A percentile compares a stretch with the other conserved stretches of the same genome.
These are phyloP conservation scores for Arthrobotrys entomopaga DNA, from an alignment of 2,329 filamentous ascomycete genomes.

Conservation along the genomic window DNA sequence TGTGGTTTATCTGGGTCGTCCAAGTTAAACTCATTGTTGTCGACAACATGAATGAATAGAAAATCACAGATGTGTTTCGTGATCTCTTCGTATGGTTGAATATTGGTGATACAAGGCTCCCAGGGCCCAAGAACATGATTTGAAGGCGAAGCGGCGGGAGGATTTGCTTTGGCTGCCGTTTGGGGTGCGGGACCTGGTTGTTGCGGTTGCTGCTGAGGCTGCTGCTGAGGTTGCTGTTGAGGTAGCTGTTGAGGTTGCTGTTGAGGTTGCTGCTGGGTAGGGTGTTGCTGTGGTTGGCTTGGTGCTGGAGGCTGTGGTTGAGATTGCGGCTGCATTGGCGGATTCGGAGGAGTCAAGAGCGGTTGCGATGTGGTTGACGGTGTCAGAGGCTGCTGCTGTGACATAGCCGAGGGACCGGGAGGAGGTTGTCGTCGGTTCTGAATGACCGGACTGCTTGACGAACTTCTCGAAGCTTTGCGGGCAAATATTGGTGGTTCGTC, in stretches of 20 bases:
- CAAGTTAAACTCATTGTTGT: conserved; percentile 71
- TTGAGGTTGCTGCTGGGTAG: conserved; percentile 20
- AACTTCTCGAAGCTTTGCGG: conserved; percentile 63
- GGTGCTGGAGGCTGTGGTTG: conserved; percentile 35
- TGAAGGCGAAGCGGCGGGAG: conserved; percentile 58
- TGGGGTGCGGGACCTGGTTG: conserved; percentile 51
- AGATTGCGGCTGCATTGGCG: conserved; percentile 57
- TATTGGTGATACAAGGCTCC: conserved; percentile 75
- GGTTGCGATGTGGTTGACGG: conserved; percentile 31
- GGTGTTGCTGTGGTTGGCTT: conserved; percentile 13
- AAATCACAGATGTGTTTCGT: conserved; percentile 83
- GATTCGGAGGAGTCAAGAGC: conserved; percentile 48
- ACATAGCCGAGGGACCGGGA: conserved; percentile 57
- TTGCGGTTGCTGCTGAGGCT: conserved; percentile 56
- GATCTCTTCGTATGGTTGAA: conserved; percentile 77
- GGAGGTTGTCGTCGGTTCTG: conserved; percentile 60
- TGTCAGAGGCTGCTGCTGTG: conserved; percentile 60
- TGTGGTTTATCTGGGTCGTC: conserved; percentile 71
- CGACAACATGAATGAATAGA: conserved; percentile 76
- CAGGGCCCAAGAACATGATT: conserved; percentile 65
- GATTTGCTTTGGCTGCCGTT: conserved; percentile 58
- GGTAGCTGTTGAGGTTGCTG: conserved; percentile 25
- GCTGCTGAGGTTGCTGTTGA: conserved; percentile 56
- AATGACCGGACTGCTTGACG: conserved; percentile 63
- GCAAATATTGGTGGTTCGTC: conserved; percentile 68